Evolutionary conservation across 257 asterid species (phyloP).

Genomic region (Misopates orontium): DNA sequence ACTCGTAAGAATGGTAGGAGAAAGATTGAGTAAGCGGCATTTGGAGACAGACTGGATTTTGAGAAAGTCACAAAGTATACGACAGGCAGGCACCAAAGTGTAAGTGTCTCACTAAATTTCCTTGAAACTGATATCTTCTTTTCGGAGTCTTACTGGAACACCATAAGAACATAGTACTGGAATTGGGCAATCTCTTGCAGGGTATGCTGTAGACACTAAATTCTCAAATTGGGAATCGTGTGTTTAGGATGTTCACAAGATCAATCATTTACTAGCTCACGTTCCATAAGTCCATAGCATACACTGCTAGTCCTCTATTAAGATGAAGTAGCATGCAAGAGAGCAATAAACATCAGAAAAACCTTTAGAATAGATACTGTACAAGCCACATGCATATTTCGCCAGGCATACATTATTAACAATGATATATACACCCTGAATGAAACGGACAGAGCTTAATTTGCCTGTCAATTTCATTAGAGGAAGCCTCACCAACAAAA

Average conservation of each 20-base stretch:
- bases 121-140: no score
- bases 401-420: neutral
- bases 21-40: slow-evolving; percentile 5
- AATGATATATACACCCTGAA: neutral
- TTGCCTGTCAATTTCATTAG: neutral
- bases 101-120: neutral
- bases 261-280: neutral
- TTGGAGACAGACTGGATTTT: neutral
- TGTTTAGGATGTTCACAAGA: neutral
- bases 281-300: neutral
- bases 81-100: neutral
- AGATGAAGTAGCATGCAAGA: neutral
- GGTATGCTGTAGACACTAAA: neutral
- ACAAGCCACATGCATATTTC: neutral
- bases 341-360: neutral
- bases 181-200: neutral
- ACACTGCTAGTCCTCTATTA: neutral
- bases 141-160: no score
- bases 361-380: neutral
- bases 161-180: neutral
- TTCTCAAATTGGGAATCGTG: neutral
- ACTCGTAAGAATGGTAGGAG: neutral
- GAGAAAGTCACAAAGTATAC: neutral
- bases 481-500: neutral
- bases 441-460: neutral